Conservation (phyloP, 441 rosid genomes). For the Populus hybrid region DNA sequence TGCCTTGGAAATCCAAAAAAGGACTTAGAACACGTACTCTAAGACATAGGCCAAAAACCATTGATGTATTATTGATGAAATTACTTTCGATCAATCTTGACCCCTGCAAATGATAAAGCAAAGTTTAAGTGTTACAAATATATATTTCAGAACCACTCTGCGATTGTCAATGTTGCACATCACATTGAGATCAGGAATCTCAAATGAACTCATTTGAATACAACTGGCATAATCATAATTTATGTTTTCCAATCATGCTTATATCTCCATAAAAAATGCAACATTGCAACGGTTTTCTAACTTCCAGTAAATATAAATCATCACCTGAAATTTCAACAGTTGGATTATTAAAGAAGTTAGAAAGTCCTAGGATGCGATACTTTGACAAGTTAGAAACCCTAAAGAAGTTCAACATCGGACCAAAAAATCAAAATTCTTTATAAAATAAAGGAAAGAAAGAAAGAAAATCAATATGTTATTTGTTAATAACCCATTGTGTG, state of each 20-base stretch:
- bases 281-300: not conserved
- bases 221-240: no score
- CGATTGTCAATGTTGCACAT: not conserved
- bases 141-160: not conserved
- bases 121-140: constrained; percentile 8
- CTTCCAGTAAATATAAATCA: not conserved
- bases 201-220: constrained; percentile 1
- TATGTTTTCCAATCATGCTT: no score
- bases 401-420: not conserved
- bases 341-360: not conserved
- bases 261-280: no score
- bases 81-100: constrained; percentile 86
- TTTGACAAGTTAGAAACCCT: not conserved
- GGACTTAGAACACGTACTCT: constrained; percentile 52
- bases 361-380: no score
- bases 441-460: not conserved
- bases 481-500: not conserved
- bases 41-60: constrained; percentile 87
- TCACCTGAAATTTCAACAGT: not conserved
- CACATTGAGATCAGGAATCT: not conserved
- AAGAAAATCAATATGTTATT: not conserved
- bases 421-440: not conserved
- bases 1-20: constrained; percentile 16
- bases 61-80: constrained; percentile 90
- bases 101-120: constrained; percentile 56